Evolutionary conservation across 208 protist genomes (phyloP), one percentile per base, ranked within the genome.

Genomic region (Leishmania turanica): DNA sequence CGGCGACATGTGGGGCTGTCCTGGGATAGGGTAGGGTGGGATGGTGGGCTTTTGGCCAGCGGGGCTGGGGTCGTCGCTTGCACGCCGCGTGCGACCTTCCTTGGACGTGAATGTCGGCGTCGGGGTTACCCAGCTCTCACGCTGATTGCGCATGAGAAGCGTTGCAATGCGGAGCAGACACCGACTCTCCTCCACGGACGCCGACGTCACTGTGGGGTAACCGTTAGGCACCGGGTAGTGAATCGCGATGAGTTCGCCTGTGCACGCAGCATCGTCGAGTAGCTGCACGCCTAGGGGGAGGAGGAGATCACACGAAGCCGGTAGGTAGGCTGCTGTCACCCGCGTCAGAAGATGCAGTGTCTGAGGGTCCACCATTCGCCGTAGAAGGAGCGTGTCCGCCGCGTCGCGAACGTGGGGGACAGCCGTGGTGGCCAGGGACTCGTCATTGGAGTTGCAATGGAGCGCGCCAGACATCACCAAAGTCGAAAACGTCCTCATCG

Each of bases 111-210:
- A 37, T 73, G 69, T 17, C 8, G 7, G 69, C 27, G 21, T 40
- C n/a, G 3, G 45, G 27, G 37, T 15, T 54, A 45, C n/a, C 69
- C 69, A 34, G 27, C 13, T 45, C 74, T 51, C 74, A 6, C 47
- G 40, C 53, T 77, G 74, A 37, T 37, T 66, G 19, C n/a, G 11
- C 3, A 37, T 60, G 1, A 77, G 54, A 21, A 65, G 19, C 56
- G 80, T 70, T 2, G 84, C 77, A 53, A 87, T 78, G 13, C 51
- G 58, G 1, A 87, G 80, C 60, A 87, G 78, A 64, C 66, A 78
- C 21, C 64, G 73, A 49, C 71, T 77, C 56, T 79, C 77, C 60
- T 77, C 66, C 40, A 76, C 71, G 7, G 60, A 77, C 24, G 53
- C 65, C 17, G 54, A 40, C 45, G 4, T 54, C 53, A 40, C 9